Conservation (phyloP, 257 asterid genomes). For the Buddleja alternifolia region DNA sequence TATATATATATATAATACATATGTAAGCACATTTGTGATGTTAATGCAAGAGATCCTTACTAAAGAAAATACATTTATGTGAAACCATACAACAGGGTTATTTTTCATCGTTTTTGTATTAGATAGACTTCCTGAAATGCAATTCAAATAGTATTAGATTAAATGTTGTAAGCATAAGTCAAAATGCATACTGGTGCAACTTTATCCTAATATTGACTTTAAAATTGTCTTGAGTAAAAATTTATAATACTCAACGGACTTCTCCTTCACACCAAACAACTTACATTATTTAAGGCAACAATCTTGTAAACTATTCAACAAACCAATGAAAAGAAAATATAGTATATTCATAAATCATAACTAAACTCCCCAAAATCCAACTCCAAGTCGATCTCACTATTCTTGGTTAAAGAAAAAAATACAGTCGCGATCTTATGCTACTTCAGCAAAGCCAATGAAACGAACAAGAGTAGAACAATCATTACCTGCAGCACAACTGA, state of each 20-base stretch:
- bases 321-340: background rate
- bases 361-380: background rate
- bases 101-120: no score
- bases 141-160: background rate
- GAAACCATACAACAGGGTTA: no score
- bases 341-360: background rate
- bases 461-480: background rate
- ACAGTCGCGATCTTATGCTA: background rate
- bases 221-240: background rate
- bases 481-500: conserved; percentile 93
- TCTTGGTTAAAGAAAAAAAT: background rate
- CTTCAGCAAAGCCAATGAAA: conserved; percentile 1
- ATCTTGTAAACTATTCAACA: conserved; percentile 10
- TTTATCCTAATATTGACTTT: background rate
- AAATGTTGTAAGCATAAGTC: background rate
- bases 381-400: background rate
- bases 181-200: background rate
- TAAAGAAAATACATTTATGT: no score
- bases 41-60: no score
- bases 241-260: background rate
- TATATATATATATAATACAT: no score
- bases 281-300: background rate
- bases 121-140: no score
- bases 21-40: no score
- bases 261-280: background rate